phyloP scores from a whole-genome alignment of 176 grass and related monocot genomes.

The Eragrostis curvula region DNA sequence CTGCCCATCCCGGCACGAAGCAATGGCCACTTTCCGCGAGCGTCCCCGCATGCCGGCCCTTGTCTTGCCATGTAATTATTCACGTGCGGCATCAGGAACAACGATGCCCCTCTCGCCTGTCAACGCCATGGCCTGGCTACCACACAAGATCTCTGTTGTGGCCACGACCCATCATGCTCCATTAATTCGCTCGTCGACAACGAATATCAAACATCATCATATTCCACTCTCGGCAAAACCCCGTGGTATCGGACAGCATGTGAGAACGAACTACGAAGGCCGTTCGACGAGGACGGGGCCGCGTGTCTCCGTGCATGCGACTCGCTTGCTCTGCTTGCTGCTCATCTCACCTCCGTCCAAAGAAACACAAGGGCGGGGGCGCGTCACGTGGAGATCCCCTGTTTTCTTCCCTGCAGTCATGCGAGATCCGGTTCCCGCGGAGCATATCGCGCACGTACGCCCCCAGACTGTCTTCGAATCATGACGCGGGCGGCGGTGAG shows the following conservation, averaged over 20 bases:
- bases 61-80: neutral
- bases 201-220: neutral
- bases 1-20: neutral
- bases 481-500: neutral
- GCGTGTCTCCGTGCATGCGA: constrained; percentile 8
- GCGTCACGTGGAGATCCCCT: neutral
- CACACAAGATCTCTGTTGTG: neutral
- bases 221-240: neutral
- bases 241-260: neutral
- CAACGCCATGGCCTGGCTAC: neutral
- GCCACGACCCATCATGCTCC: neutral
- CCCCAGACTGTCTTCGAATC: neutral
- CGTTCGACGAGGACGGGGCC: neutral
- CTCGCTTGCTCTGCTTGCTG: neutral
- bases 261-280: neutral
- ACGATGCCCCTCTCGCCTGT: neutral
- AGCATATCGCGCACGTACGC: neutral
- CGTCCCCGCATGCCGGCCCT: neutral
- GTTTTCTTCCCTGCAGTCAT: neutral
- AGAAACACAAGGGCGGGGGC: neutral
- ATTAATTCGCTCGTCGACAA: neutral
- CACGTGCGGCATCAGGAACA: neutral
- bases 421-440: neutral
- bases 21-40: neutral
- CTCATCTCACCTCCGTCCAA: neutral